These are phyloP conservation scores for Brassica cretica DNA, from an alignment of 345 rosid genomes.

Conservation along the genomic window DNA sequence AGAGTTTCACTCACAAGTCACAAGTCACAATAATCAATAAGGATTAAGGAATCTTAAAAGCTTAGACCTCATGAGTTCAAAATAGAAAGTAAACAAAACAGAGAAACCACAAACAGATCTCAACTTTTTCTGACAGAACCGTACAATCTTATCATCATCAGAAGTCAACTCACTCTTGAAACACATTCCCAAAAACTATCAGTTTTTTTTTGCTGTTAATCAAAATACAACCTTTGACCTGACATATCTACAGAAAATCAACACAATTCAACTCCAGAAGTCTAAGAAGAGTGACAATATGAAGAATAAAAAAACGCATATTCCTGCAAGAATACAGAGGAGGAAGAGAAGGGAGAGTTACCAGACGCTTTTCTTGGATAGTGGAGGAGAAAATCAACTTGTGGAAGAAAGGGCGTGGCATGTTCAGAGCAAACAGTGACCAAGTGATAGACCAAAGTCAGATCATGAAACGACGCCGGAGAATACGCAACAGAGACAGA, in stretches of 20 bases:
- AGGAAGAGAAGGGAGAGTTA: constrained; percentile 24
- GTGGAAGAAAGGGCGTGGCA: constrained; percentile 84
- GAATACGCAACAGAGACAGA: constrained; percentile 36
- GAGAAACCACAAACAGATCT: constrained; percentile 29
- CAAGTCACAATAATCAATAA: constrained; percentile 27
- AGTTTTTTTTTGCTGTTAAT: not conserved
- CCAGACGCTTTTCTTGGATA: constrained; percentile 69
- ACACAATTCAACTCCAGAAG: constrained; percentile 8
- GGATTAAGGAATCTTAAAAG: constrained; percentile 28
- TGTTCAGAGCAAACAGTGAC: constrained; percentile 34
- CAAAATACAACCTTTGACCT: constrained; percentile 16
- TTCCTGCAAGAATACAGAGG: not conserved
- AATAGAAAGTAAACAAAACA: constrained; percentile 17
- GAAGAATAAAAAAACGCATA: not conserved
- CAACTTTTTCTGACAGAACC: constrained; percentile 17
- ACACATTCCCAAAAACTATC: constrained; percentile 28
- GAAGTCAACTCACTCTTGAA: constrained; percentile 28
- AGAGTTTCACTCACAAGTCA: not conserved
- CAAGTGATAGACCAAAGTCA: constrained; percentile 37
- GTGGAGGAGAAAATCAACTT: constrained; percentile 67
- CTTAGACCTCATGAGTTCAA: constrained; percentile 18
- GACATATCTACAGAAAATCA: constrained; percentile 3
- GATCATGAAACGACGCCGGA: constrained; percentile 52
- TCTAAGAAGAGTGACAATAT: not conserved
- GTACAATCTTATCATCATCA: constrained; percentile 10